Base-by-base conservation (phyloP, 148 eudicot genomes). In the Rhododendron griersonianum region DNA sequence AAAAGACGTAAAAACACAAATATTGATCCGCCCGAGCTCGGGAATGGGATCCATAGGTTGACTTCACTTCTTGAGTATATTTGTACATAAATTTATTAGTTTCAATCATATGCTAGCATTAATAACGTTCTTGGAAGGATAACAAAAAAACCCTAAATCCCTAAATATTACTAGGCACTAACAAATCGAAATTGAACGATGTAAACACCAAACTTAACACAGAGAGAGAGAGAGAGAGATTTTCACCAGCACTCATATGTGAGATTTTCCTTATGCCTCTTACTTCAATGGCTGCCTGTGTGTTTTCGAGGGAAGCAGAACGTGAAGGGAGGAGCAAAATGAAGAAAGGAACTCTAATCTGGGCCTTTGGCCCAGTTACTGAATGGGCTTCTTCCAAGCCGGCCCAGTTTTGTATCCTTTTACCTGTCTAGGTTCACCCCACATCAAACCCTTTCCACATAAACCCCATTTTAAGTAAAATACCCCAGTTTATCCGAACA, bases 191-290 rank as follows among this genome's bases (percentile, higher is more conserved):
- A 81, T 37, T 57, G 48, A 81, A 55, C 2, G 67, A 55, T 30
- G 83, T 7, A 33, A 55, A 33, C 41, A 14, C 2, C n/a, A 51
- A 30, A 30, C 30, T 15, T 81, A 51, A 33, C 21, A 30, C 21
- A 67, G 18, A 67, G 74, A 67, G 74, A 80, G 61, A 25, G 61
- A 80, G 85, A 71, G 85, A 84, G 44, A 84, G 74, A 75, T 30
- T 75, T 35, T 77, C 57, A 77, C 86, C 86, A 85, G 86, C 86
- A 76, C 86, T 85, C 86, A 77, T 84, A 11, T 63, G 86, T 77
- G 55, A 84, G 69, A 77, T 33, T 59, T 57, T 37, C 18, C 69
- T 53, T 37, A 1, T 10, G 44, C 65, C 57, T 23, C 23, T 28
- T 16, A 2, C 63, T 80, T 30, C 82, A 80, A 51, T 81, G 69